Evolutionary conservation across 306 rosid species (phyloP).

Genomic region (Urtica urens): DNA sequence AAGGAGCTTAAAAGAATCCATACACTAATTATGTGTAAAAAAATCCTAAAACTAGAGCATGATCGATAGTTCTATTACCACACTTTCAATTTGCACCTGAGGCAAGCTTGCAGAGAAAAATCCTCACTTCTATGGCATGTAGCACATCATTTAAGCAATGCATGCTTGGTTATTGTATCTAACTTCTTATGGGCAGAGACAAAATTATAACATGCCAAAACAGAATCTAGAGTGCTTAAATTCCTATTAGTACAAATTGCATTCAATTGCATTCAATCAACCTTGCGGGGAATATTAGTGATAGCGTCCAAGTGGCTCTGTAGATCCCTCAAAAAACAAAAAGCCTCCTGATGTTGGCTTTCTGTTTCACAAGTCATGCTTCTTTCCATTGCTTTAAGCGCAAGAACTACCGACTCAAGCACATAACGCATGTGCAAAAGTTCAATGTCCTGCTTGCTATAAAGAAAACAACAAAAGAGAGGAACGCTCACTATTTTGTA

Average conservation of each 20-base stretch:
- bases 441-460: conserved; percentile 88
- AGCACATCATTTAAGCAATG: conserved; percentile 1
- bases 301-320: conserved; percentile 80
- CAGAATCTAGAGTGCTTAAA: conserved; percentile 14
- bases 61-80: no score
- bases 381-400: conserved; percentile 77
- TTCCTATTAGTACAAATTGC: conserved; percentile 15
- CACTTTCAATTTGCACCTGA: background rate
- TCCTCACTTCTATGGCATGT: conserved; percentile 1
- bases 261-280: conserved; percentile 19
- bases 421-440: conserved; percentile 98
- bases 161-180: conserved; percentile 9
- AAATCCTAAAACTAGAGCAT: no score
- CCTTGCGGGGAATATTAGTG: conserved; percentile 81
- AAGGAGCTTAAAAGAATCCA: background rate
- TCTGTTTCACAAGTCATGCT: conserved; percentile 37
- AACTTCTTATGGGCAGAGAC: no score
- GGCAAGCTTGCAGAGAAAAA: conserved; percentile 10
- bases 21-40: no score
- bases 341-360: conserved; percentile 38
- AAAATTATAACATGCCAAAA: conserved; percentile 21
- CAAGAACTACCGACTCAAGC: conserved; percentile 74
- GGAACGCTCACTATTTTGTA: conserved; percentile 18
- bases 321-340: conserved; percentile 64
- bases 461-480: conserved; percentile 20